phyloP scores from a whole-genome alignment of 768 basidiomycete genomes.

The Exidia glandulosa region DNA sequence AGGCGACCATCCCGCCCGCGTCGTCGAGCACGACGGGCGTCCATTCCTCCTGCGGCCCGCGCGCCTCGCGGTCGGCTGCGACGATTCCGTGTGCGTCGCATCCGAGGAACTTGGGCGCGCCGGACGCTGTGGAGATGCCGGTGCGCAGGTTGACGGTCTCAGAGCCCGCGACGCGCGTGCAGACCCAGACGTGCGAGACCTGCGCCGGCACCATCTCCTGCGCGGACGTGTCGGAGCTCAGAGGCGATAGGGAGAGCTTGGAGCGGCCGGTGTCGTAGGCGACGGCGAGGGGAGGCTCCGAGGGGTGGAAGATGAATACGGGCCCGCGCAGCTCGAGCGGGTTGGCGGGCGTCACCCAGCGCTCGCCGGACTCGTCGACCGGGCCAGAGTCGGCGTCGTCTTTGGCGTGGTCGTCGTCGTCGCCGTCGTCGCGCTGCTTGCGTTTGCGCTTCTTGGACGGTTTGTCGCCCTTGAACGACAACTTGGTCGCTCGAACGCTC shows the following conservation, averaged over 20 bases:
- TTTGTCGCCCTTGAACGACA: conserved; percentile 87
- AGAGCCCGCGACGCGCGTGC: conserved; percentile 75
- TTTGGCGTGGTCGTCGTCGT: conserved; percentile 27
- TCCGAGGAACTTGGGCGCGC: conserved; percentile 52
- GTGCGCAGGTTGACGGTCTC: conserved; percentile 78
- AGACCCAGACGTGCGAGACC: conserved; percentile 86
- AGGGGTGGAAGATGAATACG: conserved; percentile 77
- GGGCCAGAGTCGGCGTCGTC: background rate
- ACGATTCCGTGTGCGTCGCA: conserved; percentile 81
- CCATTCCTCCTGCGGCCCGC: conserved; percentile 93
- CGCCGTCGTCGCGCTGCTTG: conserved; percentile 37
- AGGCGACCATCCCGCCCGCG: conserved; percentile 60
- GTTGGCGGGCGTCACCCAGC: conserved; percentile 68
- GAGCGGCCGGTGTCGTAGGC: conserved; percentile 71
- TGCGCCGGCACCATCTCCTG: conserved; percentile 51
- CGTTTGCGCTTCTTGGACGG: conserved; percentile 71
- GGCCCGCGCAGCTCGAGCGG: conserved; percentile 72
- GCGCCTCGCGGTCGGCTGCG: conserved; percentile 74
- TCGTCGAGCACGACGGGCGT: conserved; percentile 71
- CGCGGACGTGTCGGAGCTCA: conserved; percentile 32
- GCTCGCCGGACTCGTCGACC: conserved; percentile 51
- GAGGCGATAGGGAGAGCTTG: conserved; percentile 35
- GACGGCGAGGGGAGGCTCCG: conserved; percentile 67
- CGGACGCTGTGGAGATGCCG: conserved; percentile 29
- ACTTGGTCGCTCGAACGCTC: conserved; percentile 52